Conservation (phyloP, 2,329 filamentous ascomycete species). For the Didymella arachidicola region DNA sequence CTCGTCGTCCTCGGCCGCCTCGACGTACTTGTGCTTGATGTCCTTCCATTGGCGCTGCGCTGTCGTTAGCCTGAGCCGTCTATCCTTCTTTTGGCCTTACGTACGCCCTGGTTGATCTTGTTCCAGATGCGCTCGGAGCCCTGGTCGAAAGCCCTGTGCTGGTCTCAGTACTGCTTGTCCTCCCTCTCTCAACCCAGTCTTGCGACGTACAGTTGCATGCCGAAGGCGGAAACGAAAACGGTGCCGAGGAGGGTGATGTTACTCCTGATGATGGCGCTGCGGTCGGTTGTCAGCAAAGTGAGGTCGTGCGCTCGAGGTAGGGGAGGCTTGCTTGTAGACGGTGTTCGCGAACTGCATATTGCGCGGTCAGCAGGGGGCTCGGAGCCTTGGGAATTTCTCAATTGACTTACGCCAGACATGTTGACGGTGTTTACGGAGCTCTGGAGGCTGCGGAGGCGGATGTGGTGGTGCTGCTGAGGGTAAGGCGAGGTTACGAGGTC, state of each 20-base stretch:
- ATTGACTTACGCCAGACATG: slow-evolving; percentile 67
- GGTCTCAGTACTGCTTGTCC: slow-evolving; percentile 32
- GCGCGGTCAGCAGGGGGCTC: slow-evolving; percentile 35
- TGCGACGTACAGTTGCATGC: slow-evolving; percentile 83
- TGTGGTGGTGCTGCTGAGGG: slow-evolving; percentile 33
- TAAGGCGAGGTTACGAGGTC: slow-evolving; percentile 25
- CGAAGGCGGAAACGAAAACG: slow-evolving; percentile 88
- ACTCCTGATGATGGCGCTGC: slow-evolving; percentile 81
- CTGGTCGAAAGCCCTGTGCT: slow-evolving; percentile 78
- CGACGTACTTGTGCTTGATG: slow-evolving; percentile 87
- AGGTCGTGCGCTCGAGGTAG: slow-evolving; percentile 21
- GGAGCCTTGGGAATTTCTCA: slow-evolving; percentile 19
- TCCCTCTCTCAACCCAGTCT: neutral
- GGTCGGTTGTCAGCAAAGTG: slow-evolving; percentile 41
- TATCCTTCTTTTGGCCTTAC: slow-evolving; percentile 17
- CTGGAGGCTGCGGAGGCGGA: slow-evolving; percentile 32
- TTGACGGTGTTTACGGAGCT: slow-evolving; percentile 46
- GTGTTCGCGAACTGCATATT: slow-evolving; percentile 57
- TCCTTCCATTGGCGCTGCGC: slow-evolving; percentile 98
- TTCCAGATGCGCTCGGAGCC: slow-evolving; percentile 90
- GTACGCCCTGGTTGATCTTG: slow-evolving; percentile 83
- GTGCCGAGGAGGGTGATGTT: slow-evolving; percentile 88
- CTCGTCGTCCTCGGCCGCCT: slow-evolving; percentile 71
- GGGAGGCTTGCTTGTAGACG: slow-evolving; percentile 61
- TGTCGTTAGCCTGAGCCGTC: slow-evolving; percentile 29